Conservation (phyloP, 202 grass and related monocot species). For the Brachypodium distachyon region DNA sequence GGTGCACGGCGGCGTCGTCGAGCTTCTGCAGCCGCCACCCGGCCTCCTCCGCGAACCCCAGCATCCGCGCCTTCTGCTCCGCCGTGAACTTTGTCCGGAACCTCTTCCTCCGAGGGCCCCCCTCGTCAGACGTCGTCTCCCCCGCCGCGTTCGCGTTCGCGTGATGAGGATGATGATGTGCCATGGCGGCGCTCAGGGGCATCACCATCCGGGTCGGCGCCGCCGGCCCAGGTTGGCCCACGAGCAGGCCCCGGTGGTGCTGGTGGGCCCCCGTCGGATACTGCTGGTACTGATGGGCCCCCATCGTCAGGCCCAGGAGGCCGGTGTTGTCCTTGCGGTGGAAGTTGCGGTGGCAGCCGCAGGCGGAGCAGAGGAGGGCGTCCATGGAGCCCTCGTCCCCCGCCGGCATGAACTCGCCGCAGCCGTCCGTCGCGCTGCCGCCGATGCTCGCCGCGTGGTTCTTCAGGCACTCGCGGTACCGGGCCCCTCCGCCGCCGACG, state of each 20-base stretch:
- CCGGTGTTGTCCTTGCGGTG: conserved; percentile 73
- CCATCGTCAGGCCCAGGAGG: too few relatives aligned
- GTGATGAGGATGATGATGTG: too few relatives aligned
- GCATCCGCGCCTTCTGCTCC: conserved; percentile 92
- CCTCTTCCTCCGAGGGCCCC: conserved; percentile 65
- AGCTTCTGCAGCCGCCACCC: conserved; percentile 84
- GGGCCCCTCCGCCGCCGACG: neutral
- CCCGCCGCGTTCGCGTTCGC: too few relatives aligned
- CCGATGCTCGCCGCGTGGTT: conserved; percentile 82
- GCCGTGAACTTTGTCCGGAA: conserved; percentile 91
- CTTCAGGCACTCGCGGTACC: conserved; percentile 89
- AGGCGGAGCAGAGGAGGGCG: conserved; percentile 56
- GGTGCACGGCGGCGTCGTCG: conserved; percentile 73
- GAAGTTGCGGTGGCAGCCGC: conserved; percentile 64
- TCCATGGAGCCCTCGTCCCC: conserved; percentile 50
- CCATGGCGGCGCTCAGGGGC: conserved; percentile 77
- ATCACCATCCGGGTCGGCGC: conserved; percentile 58
- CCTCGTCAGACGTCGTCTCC: conserved; percentile 83
- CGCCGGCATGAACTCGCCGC: conserved; percentile 68
- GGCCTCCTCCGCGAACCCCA: conserved; percentile 76
- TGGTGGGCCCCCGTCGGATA: too few relatives aligned
- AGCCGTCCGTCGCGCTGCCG: conserved; percentile 62
- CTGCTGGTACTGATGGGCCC: neutral
- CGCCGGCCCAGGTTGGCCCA: too few relatives aligned
- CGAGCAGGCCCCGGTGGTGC: too few relatives aligned